A percentile compares a stretch with the other conserved stretches of the same genome.
Evolutionary conservation across 2,329 filamentous ascomycete species (phyloP).

Genomic region (Calycina herbarum): DNA sequence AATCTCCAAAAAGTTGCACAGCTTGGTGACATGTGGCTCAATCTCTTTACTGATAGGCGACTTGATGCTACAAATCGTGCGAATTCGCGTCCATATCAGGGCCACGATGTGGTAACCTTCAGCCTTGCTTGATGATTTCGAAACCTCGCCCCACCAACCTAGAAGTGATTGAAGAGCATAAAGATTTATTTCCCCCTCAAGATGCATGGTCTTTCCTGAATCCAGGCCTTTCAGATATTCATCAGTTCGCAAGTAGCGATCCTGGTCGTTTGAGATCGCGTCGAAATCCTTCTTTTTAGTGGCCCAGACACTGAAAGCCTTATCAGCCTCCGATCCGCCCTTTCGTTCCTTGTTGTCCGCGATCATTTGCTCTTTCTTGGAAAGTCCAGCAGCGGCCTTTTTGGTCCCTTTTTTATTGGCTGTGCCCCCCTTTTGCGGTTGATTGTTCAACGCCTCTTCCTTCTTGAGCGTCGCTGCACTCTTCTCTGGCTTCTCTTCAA

Average conservation of each 20-base stretch:
- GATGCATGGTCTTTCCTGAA: constrained; percentile 28
- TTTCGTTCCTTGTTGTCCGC: constrained; percentile 36
- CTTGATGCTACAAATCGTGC: constrained; percentile 40
- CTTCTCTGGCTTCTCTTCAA: constrained; percentile 32
- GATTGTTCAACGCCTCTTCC: constrained; percentile 15
- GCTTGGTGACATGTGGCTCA: constrained; percentile 36
- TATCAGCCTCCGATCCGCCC: constrained; percentile 34
- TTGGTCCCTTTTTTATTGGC: constrained; percentile 36
- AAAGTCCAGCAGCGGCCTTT: constrained; percentile 43
- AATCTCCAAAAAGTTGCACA: constrained; percentile 38
- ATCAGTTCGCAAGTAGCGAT: constrained; percentile 33
- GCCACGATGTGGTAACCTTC: constrained; percentile 45
- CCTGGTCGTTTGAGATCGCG: constrained; percentile 31
- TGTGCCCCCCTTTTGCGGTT: constrained; percentile 20
- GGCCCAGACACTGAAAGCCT: constrained; percentile 36
- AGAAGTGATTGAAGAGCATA: constrained; percentile 51
- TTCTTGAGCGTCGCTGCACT: constrained; percentile 27
- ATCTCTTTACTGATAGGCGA: constrained; percentile 45
- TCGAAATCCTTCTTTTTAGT: constrained; percentile 36
- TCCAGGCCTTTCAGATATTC: constrained; percentile 36
- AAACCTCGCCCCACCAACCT: constrained; percentile 48
- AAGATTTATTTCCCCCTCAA: constrained; percentile 40
- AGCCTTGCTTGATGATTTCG: constrained; percentile 36
- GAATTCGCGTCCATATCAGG: constrained; percentile 47
- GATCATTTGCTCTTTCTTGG: constrained; percentile 39